Evolutionary conservation across 2,329 filamentous ascomycete genomes (phyloP).

Genomic region (Chalara sp.): DNA sequence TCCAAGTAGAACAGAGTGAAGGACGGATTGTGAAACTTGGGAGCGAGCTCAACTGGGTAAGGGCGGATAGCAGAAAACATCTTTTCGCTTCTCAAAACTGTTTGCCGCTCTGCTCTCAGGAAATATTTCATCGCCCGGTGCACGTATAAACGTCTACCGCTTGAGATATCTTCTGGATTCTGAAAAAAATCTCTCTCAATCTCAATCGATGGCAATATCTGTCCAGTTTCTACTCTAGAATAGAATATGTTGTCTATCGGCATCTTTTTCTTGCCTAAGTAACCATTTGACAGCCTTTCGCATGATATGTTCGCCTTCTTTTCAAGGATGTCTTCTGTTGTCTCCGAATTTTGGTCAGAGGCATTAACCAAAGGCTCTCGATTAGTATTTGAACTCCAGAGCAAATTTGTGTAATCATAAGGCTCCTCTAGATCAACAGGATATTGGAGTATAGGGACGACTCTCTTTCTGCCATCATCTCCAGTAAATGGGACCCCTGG

Average conservation of each 20-base stretch:
- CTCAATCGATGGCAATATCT: conserved; percentile 22
- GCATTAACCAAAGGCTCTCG: not conserved
- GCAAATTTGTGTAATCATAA: not conserved
- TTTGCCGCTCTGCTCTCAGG: conserved; percentile 23
- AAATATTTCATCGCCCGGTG: conserved; percentile 34
- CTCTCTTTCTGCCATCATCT: conserved; percentile 16
- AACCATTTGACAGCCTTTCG: conserved; percentile 14
- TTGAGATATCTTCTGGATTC: conserved; percentile 26
- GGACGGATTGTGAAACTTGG: conserved; percentile 21
- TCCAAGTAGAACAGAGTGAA: conserved; percentile 25
- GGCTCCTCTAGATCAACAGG: not conserved
- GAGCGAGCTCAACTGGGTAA: conserved; percentile 19
- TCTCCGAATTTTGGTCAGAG: not conserved
- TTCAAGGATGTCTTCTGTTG: not conserved
- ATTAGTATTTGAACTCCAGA: not conserved
- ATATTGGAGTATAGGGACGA: conserved; percentile 11
- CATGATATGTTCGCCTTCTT: conserved; percentile 3
- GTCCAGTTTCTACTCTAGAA: conserved; percentile 16
- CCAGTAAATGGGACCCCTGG: conserved; percentile 13
- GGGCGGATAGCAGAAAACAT: conserved; percentile 19
- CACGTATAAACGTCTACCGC: conserved; percentile 39
- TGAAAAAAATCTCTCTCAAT: conserved; percentile 20
- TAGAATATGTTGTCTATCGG: conserved; percentile 37
- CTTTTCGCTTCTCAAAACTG: conserved; percentile 13
- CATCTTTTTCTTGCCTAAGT: conserved; percentile 33